phyloP scores from a whole-genome alignment of 2,329 filamentous ascomycete genomes.

The Fusarium armeniacum region DNA sequence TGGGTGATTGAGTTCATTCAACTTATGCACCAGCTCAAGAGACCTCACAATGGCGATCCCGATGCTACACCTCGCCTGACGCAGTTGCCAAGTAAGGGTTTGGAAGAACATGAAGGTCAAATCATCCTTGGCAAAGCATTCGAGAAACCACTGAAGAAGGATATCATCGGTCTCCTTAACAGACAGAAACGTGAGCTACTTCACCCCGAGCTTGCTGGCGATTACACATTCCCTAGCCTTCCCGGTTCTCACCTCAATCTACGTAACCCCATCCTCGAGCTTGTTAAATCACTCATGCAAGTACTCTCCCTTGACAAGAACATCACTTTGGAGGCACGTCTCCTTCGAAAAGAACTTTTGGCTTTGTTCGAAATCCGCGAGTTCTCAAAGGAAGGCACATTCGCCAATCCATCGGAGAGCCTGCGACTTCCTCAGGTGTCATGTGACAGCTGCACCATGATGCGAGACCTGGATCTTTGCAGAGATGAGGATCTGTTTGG shows the following conservation, averaged over 20 bases:
- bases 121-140: conserved; percentile 85
- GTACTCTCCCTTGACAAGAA: conserved; percentile 91
- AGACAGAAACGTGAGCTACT: conserved; percentile 90
- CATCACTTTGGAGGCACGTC: conserved; percentile 87
- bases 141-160: conserved; percentile 90
- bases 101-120: conserved; percentile 71
- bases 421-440: conserved; percentile 82
- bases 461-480: conserved; percentile 91
- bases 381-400: conserved; percentile 89
- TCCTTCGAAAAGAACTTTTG: conserved; percentile 90
- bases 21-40: conserved; percentile 90
- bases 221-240: conserved; percentile 87
- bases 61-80: conserved; percentile 69
- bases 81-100: conserved; percentile 69
- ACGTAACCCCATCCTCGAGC: conserved; percentile 83
- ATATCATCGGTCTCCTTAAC: conserved; percentile 83
- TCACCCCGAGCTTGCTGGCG: conserved; percentile 86
- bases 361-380: conserved; percentile 94
- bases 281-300: conserved; percentile 94
- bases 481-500: conserved; percentile 83
- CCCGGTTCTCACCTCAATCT: conserved; percentile 74
- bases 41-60: conserved; percentile 67
- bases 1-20: conserved; percentile 97
- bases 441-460: conserved; percentile 91
- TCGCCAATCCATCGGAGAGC: conserved; percentile 84